These are phyloP conservation scores for Acacia acuminata DNA, from an alignment of 306 rosid species.

Conservation along the genomic window DNA sequence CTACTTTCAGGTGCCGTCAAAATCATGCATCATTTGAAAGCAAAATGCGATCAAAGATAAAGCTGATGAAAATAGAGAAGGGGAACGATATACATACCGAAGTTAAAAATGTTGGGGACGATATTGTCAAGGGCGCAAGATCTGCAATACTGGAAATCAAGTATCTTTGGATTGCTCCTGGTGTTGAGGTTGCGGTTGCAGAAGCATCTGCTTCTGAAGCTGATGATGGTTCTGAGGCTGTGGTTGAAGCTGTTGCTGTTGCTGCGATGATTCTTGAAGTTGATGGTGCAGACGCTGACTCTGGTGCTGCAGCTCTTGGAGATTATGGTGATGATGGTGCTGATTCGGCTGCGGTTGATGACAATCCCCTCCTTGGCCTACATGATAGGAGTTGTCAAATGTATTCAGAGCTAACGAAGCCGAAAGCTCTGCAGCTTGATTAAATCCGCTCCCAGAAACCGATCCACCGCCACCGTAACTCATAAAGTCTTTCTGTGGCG, in stretches of 20 bases:
- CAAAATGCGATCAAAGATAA: background rate
- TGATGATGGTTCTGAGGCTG: background rate
- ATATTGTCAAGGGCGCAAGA: constrained; percentile 16
- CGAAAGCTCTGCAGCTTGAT: constrained; percentile 34
- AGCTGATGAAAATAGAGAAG: background rate
- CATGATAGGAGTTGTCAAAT: constrained; percentile 42
- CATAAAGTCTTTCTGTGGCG: constrained; percentile 39
- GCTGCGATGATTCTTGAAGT: background rate
- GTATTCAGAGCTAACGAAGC: constrained; percentile 52
- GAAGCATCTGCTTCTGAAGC: constrained; percentile 50
- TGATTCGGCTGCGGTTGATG: background rate
- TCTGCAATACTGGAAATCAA: constrained; percentile 20
- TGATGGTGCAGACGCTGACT: background rate
- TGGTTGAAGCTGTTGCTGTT: background rate
- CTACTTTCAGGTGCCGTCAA: background rate
- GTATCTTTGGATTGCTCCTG: constrained; percentile 36
- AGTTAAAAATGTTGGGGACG: constrained; percentile 23
- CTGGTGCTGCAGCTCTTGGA: background rate
- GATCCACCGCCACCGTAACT: constrained; percentile 39
- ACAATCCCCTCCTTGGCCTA: constrained; percentile 24
- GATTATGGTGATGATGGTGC: constrained; percentile 34
- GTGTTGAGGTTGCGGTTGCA: background rate
- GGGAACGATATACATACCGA: constrained; percentile 34
- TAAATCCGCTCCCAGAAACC: constrained; percentile 32
- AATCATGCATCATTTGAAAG: background rate